These are phyloP conservation scores for Papiliotrema terrestris DNA, from an alignment of 1,284 basidiomycete species.

Conservation along the genomic window DNA sequence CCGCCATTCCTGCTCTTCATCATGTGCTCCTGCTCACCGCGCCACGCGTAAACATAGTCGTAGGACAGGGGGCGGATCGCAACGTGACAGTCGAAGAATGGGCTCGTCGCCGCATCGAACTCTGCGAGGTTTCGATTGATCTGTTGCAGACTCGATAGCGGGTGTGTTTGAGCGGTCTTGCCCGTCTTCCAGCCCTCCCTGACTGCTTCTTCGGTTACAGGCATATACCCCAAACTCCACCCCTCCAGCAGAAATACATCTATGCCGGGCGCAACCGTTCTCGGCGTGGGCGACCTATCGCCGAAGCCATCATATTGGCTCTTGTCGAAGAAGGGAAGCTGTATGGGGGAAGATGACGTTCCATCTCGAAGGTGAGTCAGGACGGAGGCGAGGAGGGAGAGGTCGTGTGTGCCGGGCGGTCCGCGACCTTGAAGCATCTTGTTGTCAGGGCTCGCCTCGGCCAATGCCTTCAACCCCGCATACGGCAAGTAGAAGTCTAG, in stretches of 20 bases:
- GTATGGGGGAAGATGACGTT: background rate
- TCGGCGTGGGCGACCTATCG: background rate
- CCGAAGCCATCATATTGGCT: background rate
- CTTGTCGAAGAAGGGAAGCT: background rate
- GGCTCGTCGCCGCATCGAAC: background rate
- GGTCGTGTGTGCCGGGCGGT: slow-evolving; percentile 42
- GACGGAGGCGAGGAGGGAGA: slow-evolving; percentile 9
- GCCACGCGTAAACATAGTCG: background rate
- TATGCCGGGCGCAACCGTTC: background rate
- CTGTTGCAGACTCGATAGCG: background rate
- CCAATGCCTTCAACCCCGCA: slow-evolving; percentile 24
- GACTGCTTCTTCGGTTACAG: background rate
- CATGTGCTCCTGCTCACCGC: background rate
- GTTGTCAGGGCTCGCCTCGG: slow-evolving; percentile 28
- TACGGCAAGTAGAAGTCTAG: slow-evolving; percentile 41
- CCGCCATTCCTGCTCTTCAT: background rate
- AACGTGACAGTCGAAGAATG: background rate
- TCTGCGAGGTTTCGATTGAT: background rate
- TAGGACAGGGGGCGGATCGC: background rate
- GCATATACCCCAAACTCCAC: background rate
- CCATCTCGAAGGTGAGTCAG: slow-evolving; percentile 5
- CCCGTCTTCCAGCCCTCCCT: background rate
- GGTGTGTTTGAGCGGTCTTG: background rate
- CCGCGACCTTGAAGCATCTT: slow-evolving; percentile 38
- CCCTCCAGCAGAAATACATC: background rate